Base-by-base conservation (phyloP, 1,284 basidiomycete genomes). In the Taiwanofungus camphoratus region DNA sequence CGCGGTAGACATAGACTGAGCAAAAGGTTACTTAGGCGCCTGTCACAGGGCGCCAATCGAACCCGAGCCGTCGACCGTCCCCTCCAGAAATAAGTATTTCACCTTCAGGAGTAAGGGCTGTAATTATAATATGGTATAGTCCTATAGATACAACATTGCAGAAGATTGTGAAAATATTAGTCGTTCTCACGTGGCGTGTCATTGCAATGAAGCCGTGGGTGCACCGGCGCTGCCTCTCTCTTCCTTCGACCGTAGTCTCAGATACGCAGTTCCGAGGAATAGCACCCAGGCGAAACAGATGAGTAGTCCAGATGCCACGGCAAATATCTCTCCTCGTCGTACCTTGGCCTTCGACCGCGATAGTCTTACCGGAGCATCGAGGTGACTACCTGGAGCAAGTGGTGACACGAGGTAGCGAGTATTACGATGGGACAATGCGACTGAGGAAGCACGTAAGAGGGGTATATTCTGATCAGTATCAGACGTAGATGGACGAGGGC, bases 231-330 rank as follows among this genome's bases (percentile, higher is more conserved):
- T 36, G 5, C 41, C 63, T 47, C 63, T 55, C 45, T 62, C 59
- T 49, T 56, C 66, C 52, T 59, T 67, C 27, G 67, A 68, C 20
- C 77, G 69, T 48, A 85, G 57, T 51, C 71, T 73, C 43, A 73
- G 56, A 69, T 70, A 80, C 1, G 79, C 83, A 8, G 77, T 81
- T 12, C 60, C 67, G 52, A 88, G 64, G 61, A 87, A 87, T 49
- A 87, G 61, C 38, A 74, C 54, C 86, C 86, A 88, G 2, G 81
- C 76, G 32, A 62, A 62, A 6, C 70, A 57, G 8, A 87, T 73
- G 30, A 82, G 59, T 2, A 54, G 48, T 6, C 59, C 66, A 33
- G 69, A 71, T 26, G 74, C 50, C 29, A 62, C 51, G 15, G 73
- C 68, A 50, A 77, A 82, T 1, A 76, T 21, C 48, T 65, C 55